Percentiles rank a stretch among this genome's conserved stretches.
These are phyloP conservation scores for Trebouxiophyceae sp. DNA, from an alignment of 163 green algal species.

Conservation along the genomic window DNA sequence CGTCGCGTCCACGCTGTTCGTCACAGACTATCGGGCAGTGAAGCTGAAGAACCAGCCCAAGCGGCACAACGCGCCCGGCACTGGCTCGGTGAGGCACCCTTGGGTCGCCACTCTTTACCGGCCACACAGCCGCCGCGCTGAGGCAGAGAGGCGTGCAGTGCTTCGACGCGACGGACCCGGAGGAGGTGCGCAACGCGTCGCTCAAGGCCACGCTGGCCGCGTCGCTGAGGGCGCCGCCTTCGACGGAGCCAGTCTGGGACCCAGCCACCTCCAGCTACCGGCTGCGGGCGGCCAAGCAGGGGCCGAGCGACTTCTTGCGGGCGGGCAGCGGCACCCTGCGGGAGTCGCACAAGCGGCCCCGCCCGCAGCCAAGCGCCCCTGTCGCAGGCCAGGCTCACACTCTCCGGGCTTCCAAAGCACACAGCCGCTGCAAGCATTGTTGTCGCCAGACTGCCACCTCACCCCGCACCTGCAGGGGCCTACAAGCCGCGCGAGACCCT, in stretches of 20 bases:
- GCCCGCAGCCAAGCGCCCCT: too few species aligned
- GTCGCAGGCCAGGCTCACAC: too few species aligned
- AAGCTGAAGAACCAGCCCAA: too few species aligned
- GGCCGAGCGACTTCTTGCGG: background rate
- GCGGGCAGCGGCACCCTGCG: background rate
- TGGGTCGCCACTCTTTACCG: too few species aligned
- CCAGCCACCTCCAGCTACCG: background rate
- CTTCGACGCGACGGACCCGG: background rate
- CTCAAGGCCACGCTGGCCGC: background rate
- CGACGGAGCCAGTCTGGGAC: background rate
- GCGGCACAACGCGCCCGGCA: too few species aligned
- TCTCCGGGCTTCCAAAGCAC: too few species aligned
- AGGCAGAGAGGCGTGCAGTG: background rate
- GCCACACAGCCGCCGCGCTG: too few species aligned
- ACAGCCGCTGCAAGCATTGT: background rate
- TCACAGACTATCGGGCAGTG: too few species aligned
- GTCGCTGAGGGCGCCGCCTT: background rate
- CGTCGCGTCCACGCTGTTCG: too few species aligned
- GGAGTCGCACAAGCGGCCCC: background rate
- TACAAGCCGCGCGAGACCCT: conserved; percentile 64
- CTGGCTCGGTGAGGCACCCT: too few species aligned
- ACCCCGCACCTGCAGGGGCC: too few species aligned
- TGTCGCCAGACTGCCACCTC: too few species aligned
- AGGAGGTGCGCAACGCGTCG: background rate
- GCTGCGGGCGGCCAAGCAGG: background rate